phyloP scores from a whole-genome alignment of 2,329 filamentous ascomycete species.

The Plectosphaerella plurivora region DNA sequence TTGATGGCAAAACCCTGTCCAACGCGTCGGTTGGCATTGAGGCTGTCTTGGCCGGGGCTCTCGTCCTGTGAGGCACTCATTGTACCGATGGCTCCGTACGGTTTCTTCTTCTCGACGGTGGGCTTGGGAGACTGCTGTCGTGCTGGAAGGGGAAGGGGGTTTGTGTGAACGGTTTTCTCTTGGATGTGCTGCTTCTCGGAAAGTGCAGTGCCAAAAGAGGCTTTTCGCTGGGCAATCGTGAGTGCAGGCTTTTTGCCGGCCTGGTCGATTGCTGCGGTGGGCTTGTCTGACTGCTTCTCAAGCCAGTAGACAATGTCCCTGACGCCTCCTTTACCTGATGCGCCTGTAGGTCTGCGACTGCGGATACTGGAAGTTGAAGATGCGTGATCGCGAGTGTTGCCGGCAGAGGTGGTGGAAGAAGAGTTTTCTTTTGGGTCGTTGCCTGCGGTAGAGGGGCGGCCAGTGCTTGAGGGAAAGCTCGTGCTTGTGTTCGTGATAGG shows the following conservation, averaged over 20 bases:
- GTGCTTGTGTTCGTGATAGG: conserved; percentile 7
- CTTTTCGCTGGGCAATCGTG: not conserved
- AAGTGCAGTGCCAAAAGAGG: not conserved
- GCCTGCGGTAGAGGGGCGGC: not conserved
- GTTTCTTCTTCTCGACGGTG: not conserved
- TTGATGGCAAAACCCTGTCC: not conserved
- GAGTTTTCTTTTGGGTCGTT: too few species aligned
- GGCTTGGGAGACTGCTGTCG: too few species aligned
- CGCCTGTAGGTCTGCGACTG: not conserved
- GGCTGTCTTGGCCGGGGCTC: not conserved
- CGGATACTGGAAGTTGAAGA: not conserved
- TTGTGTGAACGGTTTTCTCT: too few species aligned
- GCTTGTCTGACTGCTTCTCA: not conserved
- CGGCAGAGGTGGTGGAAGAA: not conserved
- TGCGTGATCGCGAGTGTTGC: not conserved
- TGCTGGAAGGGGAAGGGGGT: not conserved
- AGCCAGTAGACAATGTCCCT: conserved; percentile 1
- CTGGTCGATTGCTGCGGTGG: not conserved
- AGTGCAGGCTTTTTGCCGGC: not conserved
- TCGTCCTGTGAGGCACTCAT: not conserved
- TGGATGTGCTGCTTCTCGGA: too few species aligned
- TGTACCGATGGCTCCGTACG: not conserved
- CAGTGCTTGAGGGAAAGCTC: conserved; percentile 9
- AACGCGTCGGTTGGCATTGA: not conserved
- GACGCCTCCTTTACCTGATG: not conserved